Evolutionary conservation across 2,329 filamentous ascomycete species (phyloP).

Genomic region (Colletotrichum trifolii): DNA sequence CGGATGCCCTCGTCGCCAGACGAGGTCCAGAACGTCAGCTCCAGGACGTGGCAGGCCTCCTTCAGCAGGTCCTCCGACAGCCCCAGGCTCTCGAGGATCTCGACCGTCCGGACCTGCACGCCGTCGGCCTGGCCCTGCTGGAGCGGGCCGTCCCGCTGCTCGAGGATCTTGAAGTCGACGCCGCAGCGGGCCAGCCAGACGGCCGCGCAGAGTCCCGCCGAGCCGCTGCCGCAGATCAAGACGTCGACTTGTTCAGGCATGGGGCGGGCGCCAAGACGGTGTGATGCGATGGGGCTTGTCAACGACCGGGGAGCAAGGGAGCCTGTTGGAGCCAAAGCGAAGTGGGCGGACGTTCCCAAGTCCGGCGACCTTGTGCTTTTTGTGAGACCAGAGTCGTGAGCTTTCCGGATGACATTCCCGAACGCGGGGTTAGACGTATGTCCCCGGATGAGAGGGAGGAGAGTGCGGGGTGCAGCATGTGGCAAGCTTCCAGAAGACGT

Average conservation of each 20-base stretch:
- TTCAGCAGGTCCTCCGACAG: constrained; percentile 64
- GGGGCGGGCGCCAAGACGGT: constrained; percentile 11
- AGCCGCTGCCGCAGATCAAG: constrained; percentile 37
- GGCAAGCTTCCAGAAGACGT: no score
- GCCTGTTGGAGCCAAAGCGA: background rate
- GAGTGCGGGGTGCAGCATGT: no score
- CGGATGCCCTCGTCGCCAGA: constrained; percentile 50
- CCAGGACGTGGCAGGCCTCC: constrained; percentile 68
- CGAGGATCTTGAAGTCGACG: constrained; percentile 54
- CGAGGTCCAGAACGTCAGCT: constrained; percentile 67
- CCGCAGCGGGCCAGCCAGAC: constrained; percentile 55
- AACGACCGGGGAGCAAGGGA: no score
- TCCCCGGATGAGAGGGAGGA: background rate
- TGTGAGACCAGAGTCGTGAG: background rate
- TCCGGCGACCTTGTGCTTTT: background rate
- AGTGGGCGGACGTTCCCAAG: background rate
- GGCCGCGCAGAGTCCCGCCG: constrained; percentile 55
- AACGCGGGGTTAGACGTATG: constrained; percentile 10
- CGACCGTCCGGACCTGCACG: constrained; percentile 69
- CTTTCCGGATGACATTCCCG: background rate
- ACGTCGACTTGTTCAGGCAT: constrained; percentile 31
- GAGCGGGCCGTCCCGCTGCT: constrained; percentile 38
- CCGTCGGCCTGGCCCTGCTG: constrained; percentile 70
- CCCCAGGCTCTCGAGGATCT: constrained; percentile 70
- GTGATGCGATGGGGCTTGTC: background rate